Evolutionary conservation across 108 stramenopile species (phyloP).

Genomic region (Parmales sp.): DNA sequence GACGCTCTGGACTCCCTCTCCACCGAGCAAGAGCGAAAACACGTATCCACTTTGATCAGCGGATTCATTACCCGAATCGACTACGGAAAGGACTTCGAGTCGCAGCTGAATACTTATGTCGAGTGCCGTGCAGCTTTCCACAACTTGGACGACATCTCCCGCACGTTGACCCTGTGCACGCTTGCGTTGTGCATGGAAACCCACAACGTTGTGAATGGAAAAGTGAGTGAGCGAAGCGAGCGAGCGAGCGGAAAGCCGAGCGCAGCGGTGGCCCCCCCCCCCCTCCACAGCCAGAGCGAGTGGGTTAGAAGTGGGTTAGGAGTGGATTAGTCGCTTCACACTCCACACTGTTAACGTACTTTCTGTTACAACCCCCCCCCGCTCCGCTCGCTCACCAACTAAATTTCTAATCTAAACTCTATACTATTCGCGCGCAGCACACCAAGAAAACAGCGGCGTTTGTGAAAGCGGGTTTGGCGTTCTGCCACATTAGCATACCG

Average conservation of each 20-base stretch:
- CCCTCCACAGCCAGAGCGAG: too few species aligned
- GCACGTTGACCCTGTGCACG: neutral
- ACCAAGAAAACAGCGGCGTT: conserved; percentile 17
- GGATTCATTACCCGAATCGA: conserved; percentile 19
- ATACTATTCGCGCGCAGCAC: too few species aligned
- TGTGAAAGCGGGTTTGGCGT: conserved; percentile 26
- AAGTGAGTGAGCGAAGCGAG: too few species aligned
- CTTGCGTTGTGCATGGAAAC: conserved; percentile 12
- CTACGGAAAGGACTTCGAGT: conserved; percentile 25
- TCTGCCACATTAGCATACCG: conserved; percentile 23
- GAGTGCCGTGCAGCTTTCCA: conserved; percentile 20
- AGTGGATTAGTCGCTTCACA: too few species aligned
- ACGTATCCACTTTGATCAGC: conserved; percentile 12
- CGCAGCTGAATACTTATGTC: conserved; percentile 24
- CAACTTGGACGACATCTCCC: conserved; percentile 17
- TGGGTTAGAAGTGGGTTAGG: too few species aligned
- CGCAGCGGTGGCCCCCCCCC: too few species aligned
- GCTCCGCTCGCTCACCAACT: too few species aligned
- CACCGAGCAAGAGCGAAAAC: conserved; percentile 11
- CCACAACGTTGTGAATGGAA: conserved; percentile 6
- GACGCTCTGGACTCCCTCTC: conserved; percentile 17
- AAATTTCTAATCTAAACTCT: too few species aligned
- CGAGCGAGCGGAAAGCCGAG: too few species aligned
- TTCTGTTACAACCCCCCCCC: too few species aligned
- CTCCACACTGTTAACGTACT: too few species aligned